phyloP scores from a whole-genome alignment of 1,284 basidiomycete genomes.

The Ganoderma resinaceum region DNA sequence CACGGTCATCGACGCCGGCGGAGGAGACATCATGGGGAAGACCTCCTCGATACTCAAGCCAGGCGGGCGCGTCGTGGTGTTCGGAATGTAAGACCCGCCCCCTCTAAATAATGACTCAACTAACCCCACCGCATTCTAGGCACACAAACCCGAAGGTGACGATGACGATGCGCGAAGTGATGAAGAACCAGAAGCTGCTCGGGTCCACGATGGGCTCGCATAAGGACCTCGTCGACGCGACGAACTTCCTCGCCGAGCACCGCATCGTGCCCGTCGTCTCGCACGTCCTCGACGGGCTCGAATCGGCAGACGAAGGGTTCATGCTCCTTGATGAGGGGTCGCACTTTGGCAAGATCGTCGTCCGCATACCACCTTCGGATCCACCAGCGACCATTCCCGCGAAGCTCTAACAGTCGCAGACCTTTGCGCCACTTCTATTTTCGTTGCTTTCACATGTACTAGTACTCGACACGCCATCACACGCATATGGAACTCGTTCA shows the following conservation, averaged over 20 bases:
- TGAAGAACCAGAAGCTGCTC: slow-evolving; percentile 78
- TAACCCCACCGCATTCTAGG: slow-evolving; percentile 48
- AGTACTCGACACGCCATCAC: not conserved
- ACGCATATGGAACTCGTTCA: not conserved
- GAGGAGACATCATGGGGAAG: slow-evolving; percentile 76
- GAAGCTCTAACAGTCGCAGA: slow-evolving; percentile 16
- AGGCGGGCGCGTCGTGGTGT: slow-evolving; percentile 79
- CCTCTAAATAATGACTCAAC: not conserved
- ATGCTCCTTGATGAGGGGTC: slow-evolving; percentile 64
- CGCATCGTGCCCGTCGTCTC: slow-evolving; percentile 78
- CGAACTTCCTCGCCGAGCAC: slow-evolving; percentile 73
- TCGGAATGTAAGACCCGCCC: slow-evolving; percentile 69
- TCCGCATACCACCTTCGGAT: slow-evolving; percentile 44
- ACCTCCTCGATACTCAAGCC: slow-evolving; percentile 65
- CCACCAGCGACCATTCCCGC: slow-evolving; percentile 8
- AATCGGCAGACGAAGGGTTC: slow-evolving; percentile 75
- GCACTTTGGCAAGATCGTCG: slow-evolving; percentile 82
- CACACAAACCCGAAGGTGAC: slow-evolving; percentile 68
- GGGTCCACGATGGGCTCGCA: slow-evolving; percentile 90
- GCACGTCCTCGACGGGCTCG: slow-evolving; percentile 72
- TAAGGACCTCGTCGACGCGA: slow-evolving; percentile 76
- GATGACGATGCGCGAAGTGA: slow-evolving; percentile 84
- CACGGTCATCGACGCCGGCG: slow-evolving; percentile 83
- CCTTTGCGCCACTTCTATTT: no score
- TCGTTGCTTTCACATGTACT: not conserved